Conservation (phyloP, 1,284 basidiomycete genomes). For the Leccinum colubrinum region DNA sequence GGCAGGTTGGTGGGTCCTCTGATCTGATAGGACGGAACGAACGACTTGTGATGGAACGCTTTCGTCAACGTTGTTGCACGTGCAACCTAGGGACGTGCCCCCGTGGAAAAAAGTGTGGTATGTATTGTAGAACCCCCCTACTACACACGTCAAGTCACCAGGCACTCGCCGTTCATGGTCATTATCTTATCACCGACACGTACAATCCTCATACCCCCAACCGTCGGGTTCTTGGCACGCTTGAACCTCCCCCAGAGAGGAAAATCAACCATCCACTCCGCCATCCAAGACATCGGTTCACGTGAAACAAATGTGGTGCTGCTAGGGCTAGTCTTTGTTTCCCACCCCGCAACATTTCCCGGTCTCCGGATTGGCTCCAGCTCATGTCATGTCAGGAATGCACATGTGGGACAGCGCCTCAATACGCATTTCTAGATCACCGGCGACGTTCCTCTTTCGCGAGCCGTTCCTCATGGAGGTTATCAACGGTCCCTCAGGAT, state of each 20-base stretch:
- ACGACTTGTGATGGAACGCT: not conserved
- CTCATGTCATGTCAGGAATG: not conserved
- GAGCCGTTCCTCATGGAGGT: slow-evolving; percentile 9
- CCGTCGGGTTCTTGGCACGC: not conserved
- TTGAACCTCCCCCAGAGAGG: not conserved
- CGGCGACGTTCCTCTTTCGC: not conserved
- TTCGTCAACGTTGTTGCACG: not conserved
- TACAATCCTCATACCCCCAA: not conserved
- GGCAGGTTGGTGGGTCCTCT: not conserved
- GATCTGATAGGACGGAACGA: not conserved
- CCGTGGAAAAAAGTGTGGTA: slow-evolving; percentile 16
- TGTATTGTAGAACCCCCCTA: not conserved
- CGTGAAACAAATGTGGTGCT: not conserved
- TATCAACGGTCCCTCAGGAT: slow-evolving; percentile 19
- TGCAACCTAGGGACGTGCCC: slow-evolving; percentile 12
- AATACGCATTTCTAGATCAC: not conserved
- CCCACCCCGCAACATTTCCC: slow-evolving; percentile 19
- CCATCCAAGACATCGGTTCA: not conserved
- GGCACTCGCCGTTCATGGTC: not conserved
- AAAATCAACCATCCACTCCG: not conserved
- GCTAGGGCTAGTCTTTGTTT: slow-evolving; percentile 2
- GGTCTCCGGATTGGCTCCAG: not conserved
- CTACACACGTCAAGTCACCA: not conserved
- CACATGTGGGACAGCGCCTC: not conserved
- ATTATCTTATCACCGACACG: not conserved